These are phyloP conservation scores for Globisporangium yorkense DNA, from an alignment of 352 stramenopile genomes.

Conservation along the genomic window DNA sequence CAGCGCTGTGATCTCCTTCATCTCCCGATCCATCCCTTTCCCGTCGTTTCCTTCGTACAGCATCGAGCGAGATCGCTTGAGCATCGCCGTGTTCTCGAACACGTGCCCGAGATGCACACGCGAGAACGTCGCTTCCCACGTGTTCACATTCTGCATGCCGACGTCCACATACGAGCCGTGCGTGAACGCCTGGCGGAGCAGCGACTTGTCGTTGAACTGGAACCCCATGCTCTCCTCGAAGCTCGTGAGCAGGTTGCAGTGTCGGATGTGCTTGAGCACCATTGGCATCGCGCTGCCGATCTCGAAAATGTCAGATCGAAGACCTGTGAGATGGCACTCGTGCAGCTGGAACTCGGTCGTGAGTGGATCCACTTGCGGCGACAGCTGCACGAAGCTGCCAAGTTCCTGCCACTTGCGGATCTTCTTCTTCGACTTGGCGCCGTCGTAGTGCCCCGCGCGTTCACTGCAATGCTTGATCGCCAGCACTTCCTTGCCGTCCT, in stretches of 20 bases:
- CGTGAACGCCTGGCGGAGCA: slow-evolving; percentile 81
- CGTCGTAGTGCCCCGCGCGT: slow-evolving; percentile 59
- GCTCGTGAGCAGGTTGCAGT: slow-evolving; percentile 59
- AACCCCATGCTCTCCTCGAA: slow-evolving; percentile 64
- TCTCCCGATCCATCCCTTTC: slow-evolving; percentile 25
- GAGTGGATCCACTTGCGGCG: slow-evolving; percentile 44
- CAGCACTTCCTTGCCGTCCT: slow-evolving; percentile 19
- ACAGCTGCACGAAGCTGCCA: slow-evolving; percentile 57
- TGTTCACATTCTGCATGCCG: slow-evolving; percentile 84
- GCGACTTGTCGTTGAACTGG: slow-evolving; percentile 62
- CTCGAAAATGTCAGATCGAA: slow-evolving; percentile 79
- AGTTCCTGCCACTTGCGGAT: slow-evolving; percentile 61
- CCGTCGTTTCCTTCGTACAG: slow-evolving; percentile 29
- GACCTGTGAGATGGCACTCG: slow-evolving; percentile 66
- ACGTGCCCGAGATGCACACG: slow-evolving; percentile 70
- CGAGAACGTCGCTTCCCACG: slow-evolving; percentile 61
- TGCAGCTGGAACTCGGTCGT: slow-evolving; percentile 32
- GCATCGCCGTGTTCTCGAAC: slow-evolving; percentile 51
- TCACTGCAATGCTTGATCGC: slow-evolving; percentile 43
- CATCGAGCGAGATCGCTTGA: slow-evolving; percentile 56
- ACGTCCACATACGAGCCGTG: slow-evolving; percentile 80
- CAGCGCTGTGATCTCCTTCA: slow-evolving; percentile 49
- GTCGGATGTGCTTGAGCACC: slow-evolving; percentile 77
- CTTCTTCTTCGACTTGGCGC: slow-evolving; percentile 52
- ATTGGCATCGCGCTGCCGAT: slow-evolving; percentile 81